A percentile compares a stretch with the other conserved stretches of the same genome.
Evolutionary conservation across 208 protist genomes (phyloP).

Genomic region (Phytomonas serpens): DNA sequence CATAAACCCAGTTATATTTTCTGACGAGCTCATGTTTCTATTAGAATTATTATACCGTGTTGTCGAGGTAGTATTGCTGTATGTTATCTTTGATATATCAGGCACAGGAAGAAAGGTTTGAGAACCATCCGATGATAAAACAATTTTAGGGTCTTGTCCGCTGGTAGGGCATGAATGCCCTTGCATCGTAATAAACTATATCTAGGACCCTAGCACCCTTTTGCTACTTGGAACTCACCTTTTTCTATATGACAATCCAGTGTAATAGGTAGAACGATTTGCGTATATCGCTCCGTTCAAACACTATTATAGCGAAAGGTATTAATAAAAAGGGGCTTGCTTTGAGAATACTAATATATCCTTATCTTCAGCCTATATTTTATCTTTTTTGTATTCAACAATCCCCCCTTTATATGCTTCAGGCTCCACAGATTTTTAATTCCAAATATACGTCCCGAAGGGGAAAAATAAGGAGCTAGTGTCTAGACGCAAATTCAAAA

Average conservation of each 20-base stretch:
- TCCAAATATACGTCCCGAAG: neutral
- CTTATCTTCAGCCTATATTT: neutral
- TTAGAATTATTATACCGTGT: conserved; percentile 7
- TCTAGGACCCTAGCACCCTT: neutral
- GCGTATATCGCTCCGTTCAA: neutral
- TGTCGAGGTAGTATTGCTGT: neutral
- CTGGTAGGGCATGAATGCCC: neutral
- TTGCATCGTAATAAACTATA: neutral
- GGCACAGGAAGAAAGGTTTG: neutral
- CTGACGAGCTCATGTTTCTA: conserved; percentile 2
- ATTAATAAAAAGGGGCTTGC: neutral
- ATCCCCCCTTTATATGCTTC: neutral
- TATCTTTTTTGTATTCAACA: neutral
- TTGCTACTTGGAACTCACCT: neutral
- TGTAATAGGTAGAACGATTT: neutral
- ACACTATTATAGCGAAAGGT: neutral
- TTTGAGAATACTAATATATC: neutral
- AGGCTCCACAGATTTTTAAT: neutral
- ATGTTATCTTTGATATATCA: neutral
- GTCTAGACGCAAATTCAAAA: neutral
- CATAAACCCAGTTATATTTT: conserved; percentile 1
- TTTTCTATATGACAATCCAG: neutral
- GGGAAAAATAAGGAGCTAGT: neutral
- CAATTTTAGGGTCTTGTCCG: neutral
- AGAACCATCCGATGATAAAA: neutral